Evolutionary conservation across 805 yeast genomes (phyloP).

Genomic region (Monosporozyma aerobia): DNA sequence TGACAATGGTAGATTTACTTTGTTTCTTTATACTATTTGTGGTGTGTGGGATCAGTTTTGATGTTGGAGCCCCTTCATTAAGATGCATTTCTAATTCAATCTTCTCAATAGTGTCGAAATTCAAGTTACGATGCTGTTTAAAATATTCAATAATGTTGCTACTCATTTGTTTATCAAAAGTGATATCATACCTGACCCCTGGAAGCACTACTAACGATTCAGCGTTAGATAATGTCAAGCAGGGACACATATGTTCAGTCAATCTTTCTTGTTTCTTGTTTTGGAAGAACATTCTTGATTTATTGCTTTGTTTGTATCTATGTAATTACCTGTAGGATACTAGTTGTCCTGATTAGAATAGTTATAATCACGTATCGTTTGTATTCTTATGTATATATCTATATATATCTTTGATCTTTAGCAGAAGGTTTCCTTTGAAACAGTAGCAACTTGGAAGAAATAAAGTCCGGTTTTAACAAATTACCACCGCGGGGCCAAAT

Average conservation of each 20-base stretch:
- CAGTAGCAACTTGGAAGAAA: background rate
- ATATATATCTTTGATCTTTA: too few relatives aligned
- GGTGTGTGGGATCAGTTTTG: background rate
- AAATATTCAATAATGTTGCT: conserved; percentile 38
- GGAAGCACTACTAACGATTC: conserved; percentile 43
- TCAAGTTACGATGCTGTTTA: conserved; percentile 7
- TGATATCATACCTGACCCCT: conserved; percentile 53
- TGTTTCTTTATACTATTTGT: background rate
- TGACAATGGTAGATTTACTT: background rate
- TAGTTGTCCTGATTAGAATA: background rate
- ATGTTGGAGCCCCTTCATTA: background rate
- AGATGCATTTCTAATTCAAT: background rate
- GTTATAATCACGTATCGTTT: too few relatives aligned
- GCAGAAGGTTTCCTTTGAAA: background rate
- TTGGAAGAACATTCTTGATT: background rate
- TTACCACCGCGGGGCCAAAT: background rate
- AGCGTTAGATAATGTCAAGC: conserved; percentile 8
- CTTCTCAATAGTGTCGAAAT: background rate
- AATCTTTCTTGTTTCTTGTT: conserved; percentile 1
- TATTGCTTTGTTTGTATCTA: background rate
- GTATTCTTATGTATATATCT: background rate
- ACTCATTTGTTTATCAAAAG: conserved; percentile 40
- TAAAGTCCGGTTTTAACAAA: background rate
- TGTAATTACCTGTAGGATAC: background rate
- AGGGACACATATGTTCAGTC: conserved; percentile 1